Evolutionary conservation across 2,329 filamentous ascomycete species (phyloP).

Genomic region (Colletotrichum sp.): DNA sequence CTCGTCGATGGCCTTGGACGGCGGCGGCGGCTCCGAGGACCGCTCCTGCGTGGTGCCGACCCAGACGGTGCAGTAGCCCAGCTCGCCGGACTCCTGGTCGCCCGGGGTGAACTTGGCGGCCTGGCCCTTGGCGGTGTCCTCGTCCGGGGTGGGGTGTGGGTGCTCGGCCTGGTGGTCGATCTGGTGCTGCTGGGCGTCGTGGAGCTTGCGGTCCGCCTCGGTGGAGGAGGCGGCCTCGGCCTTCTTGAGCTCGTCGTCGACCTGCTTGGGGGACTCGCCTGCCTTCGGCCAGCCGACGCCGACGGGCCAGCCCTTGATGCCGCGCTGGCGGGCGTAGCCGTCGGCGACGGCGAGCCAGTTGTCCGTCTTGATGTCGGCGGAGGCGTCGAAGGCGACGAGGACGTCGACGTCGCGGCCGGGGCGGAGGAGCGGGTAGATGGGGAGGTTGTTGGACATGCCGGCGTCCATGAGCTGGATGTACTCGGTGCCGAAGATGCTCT

Average conservation of each 20-base stretch:
- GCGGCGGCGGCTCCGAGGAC: conserved; percentile 57
- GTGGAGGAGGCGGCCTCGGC: conserved; percentile 66
- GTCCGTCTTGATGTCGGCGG: conserved; percentile 89
- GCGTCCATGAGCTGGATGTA: conserved; percentile 93
- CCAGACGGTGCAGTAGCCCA: conserved; percentile 96
- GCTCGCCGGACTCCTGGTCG: conserved; percentile 58
- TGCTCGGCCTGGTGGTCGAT: conserved; percentile 28
- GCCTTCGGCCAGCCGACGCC: conserved; percentile 90
- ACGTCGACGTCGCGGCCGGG: conserved; percentile 90
- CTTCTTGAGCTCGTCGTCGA: conserved; percentile 68
- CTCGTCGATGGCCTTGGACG: conserved; percentile 62
- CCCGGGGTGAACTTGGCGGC: conserved; percentile 45
- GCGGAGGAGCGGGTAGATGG: conserved; percentile 91
- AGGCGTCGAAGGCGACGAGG: conserved; percentile 91
- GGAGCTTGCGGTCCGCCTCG: conserved; percentile 69
- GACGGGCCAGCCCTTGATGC: conserved; percentile 92
- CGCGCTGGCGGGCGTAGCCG: conserved; percentile 88
- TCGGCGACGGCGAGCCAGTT: conserved; percentile 97
- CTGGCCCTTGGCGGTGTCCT: conserved; percentile 29
- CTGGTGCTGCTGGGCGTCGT: conserved; percentile 61
- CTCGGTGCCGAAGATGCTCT: conserved; percentile 72
- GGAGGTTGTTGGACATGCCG: conserved; percentile 98
- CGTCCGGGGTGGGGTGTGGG: conserved; percentile 19
- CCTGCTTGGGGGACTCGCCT: conserved; percentile 62
- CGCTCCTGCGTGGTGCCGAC: conserved; percentile 84